A percentile compares a stretch with the other conserved stretches of the same genome.
Evolutionary conservation across 2,329 filamentous ascomycete genomes (phyloP).

Genomic region (Colletotrichum sp.): DNA sequence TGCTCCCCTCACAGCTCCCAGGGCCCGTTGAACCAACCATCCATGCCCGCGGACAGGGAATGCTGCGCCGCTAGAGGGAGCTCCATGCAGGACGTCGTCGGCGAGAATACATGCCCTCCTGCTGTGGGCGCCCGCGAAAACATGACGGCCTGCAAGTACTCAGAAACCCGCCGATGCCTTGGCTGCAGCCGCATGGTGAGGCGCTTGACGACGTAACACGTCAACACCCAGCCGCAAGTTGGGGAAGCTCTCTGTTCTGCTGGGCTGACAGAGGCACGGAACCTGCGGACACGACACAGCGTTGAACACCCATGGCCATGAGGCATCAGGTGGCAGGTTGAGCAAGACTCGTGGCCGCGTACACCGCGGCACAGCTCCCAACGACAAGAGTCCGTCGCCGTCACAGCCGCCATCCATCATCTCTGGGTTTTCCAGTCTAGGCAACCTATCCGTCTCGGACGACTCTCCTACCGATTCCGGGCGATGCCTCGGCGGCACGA

Average conservation of each 20-base stretch:
- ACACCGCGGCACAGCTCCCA: not conserved
- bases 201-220: not conserved
- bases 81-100: not conserved
- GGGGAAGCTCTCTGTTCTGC: not conserved
- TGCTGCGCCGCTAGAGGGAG: not conserved
- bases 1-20: not conserved
- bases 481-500: conserved; percentile 8
- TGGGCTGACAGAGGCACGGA: not conserved
- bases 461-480: not conserved
- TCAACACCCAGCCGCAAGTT: not conserved
- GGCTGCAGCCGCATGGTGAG: not conserved
- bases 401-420: not conserved
- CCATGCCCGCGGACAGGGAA: not conserved
- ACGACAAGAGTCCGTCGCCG: not conserved
- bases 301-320: not conserved
- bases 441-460: not conserved
- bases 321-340: not conserved
- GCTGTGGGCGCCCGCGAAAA: not conserved
- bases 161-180: not conserved
- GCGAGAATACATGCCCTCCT: not conserved
- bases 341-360: not conserved
- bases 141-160: not conserved
- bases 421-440: not conserved
- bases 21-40: not conserved
- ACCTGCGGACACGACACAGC: not conserved